Percentiles rank a stretch among this genome's conserved stretches.
Conservation (phyloP, 768 basidiomycete species). For the Steccherinum ochraceum region DNA sequence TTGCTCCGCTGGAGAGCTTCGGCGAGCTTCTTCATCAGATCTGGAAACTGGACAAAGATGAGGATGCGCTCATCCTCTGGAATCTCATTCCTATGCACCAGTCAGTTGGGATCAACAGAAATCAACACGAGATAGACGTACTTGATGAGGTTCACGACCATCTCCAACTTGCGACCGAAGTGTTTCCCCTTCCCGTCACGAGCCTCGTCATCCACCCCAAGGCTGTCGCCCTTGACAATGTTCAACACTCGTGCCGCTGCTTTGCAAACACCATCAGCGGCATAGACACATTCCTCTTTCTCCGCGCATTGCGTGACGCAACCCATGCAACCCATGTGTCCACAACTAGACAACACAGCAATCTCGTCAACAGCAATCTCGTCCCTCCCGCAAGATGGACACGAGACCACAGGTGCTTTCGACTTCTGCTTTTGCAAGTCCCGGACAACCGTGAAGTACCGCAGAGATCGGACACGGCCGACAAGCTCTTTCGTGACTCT, state of each 20-base stretch:
- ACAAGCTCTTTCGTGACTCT: conserved; percentile 83
- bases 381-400: conserved; percentile 54
- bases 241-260: conserved; percentile 79
- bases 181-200: conserved; percentile 70
- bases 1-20: conserved; percentile 70
- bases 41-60: conserved; percentile 94
- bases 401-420: conserved; percentile 49
- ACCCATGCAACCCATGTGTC: conserved; percentile 75
- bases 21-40: conserved; percentile 86
- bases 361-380: conserved; percentile 59
- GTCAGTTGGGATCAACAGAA: neutral
- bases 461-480: conserved; percentile 82
- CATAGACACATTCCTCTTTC: conserved; percentile 77
- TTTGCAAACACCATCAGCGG: conserved; percentile 60
- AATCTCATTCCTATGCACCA: conserved; percentile 46
- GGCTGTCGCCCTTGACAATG: conserved; percentile 71
- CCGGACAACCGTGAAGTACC: conserved; percentile 89
- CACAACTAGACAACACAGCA: conserved; percentile 87
- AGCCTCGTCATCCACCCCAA: conserved; percentile 74
- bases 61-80: conserved; percentile 77
- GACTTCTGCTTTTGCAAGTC: conserved; percentile 77
- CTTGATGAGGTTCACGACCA: conserved; percentile 72
- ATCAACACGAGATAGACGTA: conserved; percentile 25
- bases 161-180: conserved; percentile 79
- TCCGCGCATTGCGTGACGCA: conserved; percentile 73